Percentiles rank a stretch among this genome's conserved stretches.
These are phyloP conservation scores for Dactylellina drechsleri DNA, from an alignment of 2,329 filamentous ascomycete species.

Conservation along the genomic window DNA sequence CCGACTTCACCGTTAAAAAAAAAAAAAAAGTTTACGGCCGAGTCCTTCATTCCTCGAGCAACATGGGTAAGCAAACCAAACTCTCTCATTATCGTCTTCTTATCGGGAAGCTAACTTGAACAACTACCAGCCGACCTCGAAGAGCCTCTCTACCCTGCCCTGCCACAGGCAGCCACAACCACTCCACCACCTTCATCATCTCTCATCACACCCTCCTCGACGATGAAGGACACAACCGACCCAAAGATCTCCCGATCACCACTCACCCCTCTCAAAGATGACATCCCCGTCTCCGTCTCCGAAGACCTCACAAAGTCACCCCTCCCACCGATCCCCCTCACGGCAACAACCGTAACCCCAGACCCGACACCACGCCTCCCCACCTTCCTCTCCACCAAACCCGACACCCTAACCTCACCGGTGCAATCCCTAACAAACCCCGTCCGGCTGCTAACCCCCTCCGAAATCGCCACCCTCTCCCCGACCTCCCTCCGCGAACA, in stretches of 20 bases:
- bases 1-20: background rate
- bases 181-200: constrained; percentile 48
- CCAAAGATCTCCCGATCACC: constrained; percentile 31
- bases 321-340: constrained; percentile 42
- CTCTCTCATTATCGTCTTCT: no score
- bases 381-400: constrained; percentile 22
- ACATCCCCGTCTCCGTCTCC: constrained; percentile 25
- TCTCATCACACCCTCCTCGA: constrained; percentile 26
- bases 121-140: constrained; percentile 20
- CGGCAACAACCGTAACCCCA: constrained; percentile 48
- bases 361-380: constrained; percentile 48
- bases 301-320: constrained; percentile 46
- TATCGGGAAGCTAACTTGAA: no score
- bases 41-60: constrained; percentile 14
- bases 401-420: constrained; percentile 35
- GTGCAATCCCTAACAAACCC: constrained; percentile 12
- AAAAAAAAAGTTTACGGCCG: background rate
- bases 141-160: constrained; percentile 36
- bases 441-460: constrained; percentile 52
- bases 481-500: constrained; percentile 58
- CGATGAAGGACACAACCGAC: constrained; percentile 24
- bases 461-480: constrained; percentile 58
- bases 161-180: constrained; percentile 39
- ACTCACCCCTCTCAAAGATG: constrained; percentile 39
- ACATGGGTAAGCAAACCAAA: constrained; percentile 33